Conservation (phyloP, 2,329 filamentous ascomycete genomes). For the Colletotrichum sp. region DNA sequence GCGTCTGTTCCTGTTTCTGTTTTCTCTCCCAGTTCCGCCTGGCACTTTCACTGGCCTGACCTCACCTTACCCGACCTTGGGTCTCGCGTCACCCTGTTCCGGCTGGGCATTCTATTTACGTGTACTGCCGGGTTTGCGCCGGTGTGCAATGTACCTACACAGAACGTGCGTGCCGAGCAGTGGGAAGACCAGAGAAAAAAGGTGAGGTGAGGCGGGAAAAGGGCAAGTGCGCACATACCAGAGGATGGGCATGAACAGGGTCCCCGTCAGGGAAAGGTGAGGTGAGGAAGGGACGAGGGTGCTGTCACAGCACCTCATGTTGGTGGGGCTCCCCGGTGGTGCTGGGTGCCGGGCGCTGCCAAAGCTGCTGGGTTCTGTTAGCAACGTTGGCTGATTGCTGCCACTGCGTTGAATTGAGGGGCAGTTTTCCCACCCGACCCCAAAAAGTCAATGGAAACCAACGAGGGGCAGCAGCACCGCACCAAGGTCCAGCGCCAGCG, state of each 20-base stretch:
- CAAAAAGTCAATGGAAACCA: background rate
- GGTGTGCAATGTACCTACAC: background rate
- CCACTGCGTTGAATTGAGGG: background rate
- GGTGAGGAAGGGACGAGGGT: background rate
- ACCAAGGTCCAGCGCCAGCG: background rate
- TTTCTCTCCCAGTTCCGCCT: background rate
- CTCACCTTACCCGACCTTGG: background rate
- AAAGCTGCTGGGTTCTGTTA: background rate
- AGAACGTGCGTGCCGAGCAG: background rate
- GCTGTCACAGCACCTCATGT: slow-evolving; percentile 11
- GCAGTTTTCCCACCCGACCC: background rate
- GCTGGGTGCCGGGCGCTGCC: background rate
- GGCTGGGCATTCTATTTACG: slow-evolving; percentile 10
- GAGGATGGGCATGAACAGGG: background rate
- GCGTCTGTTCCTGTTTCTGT: slow-evolving; percentile 3
- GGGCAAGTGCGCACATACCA: background rate
- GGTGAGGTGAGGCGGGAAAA: background rate
- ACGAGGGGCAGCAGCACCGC: background rate
- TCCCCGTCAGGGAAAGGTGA: background rate
- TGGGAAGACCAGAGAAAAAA: background rate
- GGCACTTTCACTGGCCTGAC: background rate
- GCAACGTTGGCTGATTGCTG: background rate
- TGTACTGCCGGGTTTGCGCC: background rate
- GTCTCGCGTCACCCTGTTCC: background rate
- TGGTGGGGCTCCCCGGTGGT: background rate